phyloP scores from a whole-genome alignment of 2,329 filamentous ascomycete species.

The Cyanodermella asteris region DNA sequence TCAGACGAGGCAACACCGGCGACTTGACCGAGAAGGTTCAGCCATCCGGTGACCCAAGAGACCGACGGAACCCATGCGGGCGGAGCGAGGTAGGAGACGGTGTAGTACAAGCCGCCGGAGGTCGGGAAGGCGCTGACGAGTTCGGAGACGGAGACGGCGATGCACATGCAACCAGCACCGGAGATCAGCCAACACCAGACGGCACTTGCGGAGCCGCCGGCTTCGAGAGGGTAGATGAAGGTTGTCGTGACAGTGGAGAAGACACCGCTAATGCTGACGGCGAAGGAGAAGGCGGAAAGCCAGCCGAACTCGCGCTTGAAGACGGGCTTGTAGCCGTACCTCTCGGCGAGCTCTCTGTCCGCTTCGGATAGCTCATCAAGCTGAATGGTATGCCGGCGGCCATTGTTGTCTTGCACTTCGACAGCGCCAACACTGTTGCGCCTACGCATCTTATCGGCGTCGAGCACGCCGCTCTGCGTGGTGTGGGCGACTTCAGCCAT shows the following conservation, averaged over 20 bases:
- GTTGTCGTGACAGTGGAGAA: constrained; percentile 35
- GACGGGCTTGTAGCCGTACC: too few relatives aligned
- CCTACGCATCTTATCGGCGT: too few relatives aligned
- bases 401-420: too few relatives aligned
- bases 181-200: constrained; percentile 39
- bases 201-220: constrained; percentile 30
- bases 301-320: constrained; percentile 38
- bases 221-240: constrained; percentile 29
- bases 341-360: too few relatives aligned
- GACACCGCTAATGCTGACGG: constrained; percentile 33
- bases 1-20: constrained; percentile 34
- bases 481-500: too few relatives aligned
- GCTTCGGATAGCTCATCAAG: too few relatives aligned
- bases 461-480: too few relatives aligned
- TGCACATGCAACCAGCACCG: constrained; percentile 33
- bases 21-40: constrained; percentile 31
- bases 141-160: constrained; percentile 32
- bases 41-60: constrained; percentile 29
- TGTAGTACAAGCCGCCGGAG: constrained; percentile 33
- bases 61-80: constrained; percentile 25
- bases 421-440: too few relatives aligned
- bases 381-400: too few relatives aligned
- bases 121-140: constrained; percentile 37
- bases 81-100: constrained; percentile 31
- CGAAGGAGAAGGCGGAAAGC: constrained; percentile 37